Evolutionary conservation across 2,329 filamentous ascomycete species (phyloP), one percentile per base, ranked within the genome.

Genomic region (Hypoxylon sp.): DNA sequence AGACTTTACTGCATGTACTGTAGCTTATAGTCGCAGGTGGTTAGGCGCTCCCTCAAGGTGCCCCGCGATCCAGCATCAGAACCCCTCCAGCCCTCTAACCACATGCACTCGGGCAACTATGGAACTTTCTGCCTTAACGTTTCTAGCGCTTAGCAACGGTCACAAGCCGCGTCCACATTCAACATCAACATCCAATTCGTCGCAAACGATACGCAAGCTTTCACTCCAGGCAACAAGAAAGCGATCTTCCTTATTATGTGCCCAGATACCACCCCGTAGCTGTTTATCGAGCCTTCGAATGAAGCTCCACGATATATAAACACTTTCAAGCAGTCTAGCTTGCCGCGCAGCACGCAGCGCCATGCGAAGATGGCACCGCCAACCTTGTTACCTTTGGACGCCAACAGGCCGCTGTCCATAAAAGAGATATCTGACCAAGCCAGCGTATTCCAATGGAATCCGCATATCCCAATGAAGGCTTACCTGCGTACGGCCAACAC

Each of bases 401-500:
- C 78, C 5, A 79, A 78, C 55, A 81, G 82, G 75, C 94, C 94
- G 43, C 82, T 91, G 80, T 94, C 85, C 71, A 86, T 96, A 63
- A 90, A 91, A 75, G 91, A 97, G 76, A 91, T 98, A 66, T 88
- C 90, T 10, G 84, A 87, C 30, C 89, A 90, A 72, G 96, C 95
- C 2, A 85, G 90, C 69, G 88, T 91, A 70, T 98, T 96, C 78
- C 89, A 91, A 63, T 98, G 94, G 82, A 93, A 94, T 77, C 85
- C 86, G 1, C 85, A 87, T 32, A 91, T 97, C 57, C 87, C 91
- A 2, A 85, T 98, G 62, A 91, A 90, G 71, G 90, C 91, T 78
- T 97, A 94, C 92, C 82, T 94, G 28, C 88, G 93, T 36, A 92
- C 94, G 2, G 93, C 93, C 5, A 89, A 92, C 66, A 92, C 91